Base-by-base conservation (phyloP, 148 eudicot genomes). In the Persicaria maculosa region DNA sequence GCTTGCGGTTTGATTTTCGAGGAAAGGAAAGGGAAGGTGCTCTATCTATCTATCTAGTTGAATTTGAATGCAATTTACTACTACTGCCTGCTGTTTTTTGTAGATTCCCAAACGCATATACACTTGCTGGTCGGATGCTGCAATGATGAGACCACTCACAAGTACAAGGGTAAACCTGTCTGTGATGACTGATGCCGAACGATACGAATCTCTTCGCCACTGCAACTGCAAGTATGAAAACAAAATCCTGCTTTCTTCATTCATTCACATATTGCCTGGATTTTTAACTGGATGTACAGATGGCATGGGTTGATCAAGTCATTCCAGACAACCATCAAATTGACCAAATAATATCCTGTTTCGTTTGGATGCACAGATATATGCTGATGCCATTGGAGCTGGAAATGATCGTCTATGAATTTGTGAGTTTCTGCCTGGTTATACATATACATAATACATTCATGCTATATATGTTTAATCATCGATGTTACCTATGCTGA, bases 131-230 rank as follows among this genome's bases (percentile, higher is more conserved):
- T 90, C 67, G 94, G 94, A 59, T 88, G 91, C 76, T 90, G 94
- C 81, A 88, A 79, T 48, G 94, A 90, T 80, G 90, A 78, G 78
- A 83, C 76, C 50, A 90, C 94, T 1, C 89, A 90, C 77, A 73
- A 78, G 69, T 88, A 62, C 70, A 90, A 90, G 85, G 94, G 94
- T 0, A 90, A 90, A 80, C 88, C 94, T 72, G 94, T 90, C 25
- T 22, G 25, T 22, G 53, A 86, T 90, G 94, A 90, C 72, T 14
- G 94, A 83, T 57, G 36, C 54, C 0, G 94, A 90, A 78, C 91
- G 94, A 16, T 90, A 88, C 45, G 94, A 90, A 78, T 90, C 94
- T 44, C 91, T 90, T 61, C 88, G 94, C 31, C 94, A 90, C 77
- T 90, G 94, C 91, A 88, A 90, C 77, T 90, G 94, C 91, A 88